Conservation (phyloP, 768 basidiomycete genomes). For the Hysterangium stoloniferum region DNA sequence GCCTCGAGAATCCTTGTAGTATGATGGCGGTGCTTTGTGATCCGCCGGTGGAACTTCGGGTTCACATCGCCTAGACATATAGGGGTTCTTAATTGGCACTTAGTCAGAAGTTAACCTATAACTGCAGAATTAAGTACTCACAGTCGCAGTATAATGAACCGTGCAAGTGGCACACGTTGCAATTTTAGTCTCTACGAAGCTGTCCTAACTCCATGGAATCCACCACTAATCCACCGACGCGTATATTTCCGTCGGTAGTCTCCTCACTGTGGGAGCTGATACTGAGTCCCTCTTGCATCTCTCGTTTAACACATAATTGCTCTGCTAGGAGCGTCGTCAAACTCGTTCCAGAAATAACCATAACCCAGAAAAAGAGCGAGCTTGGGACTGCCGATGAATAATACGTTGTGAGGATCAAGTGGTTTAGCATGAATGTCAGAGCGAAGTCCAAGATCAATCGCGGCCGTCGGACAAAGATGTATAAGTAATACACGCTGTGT, state of each 20-base stretch:
- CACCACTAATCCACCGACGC: slow-evolving; percentile 10
- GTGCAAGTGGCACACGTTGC: too few species aligned
- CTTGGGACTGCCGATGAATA: slow-evolving; percentile 79
- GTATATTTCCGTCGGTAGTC: neutral
- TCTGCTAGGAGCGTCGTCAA: slow-evolving; percentile 77
- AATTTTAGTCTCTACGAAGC: slow-evolving; percentile 44
- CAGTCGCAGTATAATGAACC: slow-evolving; percentile 2
- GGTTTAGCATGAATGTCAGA: slow-evolving; percentile 83
- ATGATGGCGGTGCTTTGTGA: too few species aligned
- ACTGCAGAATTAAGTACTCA: too few species aligned
- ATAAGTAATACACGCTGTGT: slow-evolving; percentile 77
- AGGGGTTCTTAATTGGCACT: too few species aligned
- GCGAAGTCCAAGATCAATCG: slow-evolving; percentile 94
- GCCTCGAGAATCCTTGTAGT: too few species aligned
- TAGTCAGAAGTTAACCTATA: too few species aligned
- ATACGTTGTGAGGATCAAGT: slow-evolving; percentile 90
- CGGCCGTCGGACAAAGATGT: slow-evolving; percentile 80
- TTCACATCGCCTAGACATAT: too few species aligned
- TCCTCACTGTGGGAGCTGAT: slow-evolving; percentile 39
- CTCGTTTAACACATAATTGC: slow-evolving; percentile 83
- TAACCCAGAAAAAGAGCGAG: slow-evolving; percentile 87
- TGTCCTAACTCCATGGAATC: slow-evolving; percentile 51
- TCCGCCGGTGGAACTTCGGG: too few species aligned
- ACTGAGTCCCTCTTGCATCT: slow-evolving; percentile 79
- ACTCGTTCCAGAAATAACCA: slow-evolving; percentile 64